Base-by-base conservation (phyloP, 1,284 basidiomycete genomes). In the Boletus semigastroideus region DNA sequence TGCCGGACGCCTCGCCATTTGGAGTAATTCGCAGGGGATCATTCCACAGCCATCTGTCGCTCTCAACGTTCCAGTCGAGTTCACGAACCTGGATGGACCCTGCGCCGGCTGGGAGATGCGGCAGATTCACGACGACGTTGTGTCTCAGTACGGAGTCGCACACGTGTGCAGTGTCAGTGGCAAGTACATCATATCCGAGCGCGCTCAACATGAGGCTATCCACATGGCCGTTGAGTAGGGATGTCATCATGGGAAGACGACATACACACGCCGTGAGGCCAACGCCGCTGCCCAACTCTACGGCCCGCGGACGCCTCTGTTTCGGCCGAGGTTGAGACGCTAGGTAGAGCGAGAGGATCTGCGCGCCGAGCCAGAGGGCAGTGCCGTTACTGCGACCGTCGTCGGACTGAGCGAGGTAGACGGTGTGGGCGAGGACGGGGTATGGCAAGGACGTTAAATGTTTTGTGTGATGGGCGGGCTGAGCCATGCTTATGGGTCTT, bases 361-460 rank as follows among this genome's bases (percentile, higher is more conserved):
- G 92, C 0, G 82, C 87, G 38, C 85, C 84, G 50, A 93, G 83
- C 93, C 93, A 95, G 50, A 95, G 80, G 2, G 90, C 84, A n/a
- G 90, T 92, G 17, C 92, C 93, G 56, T 90, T 93, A 38, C 86
- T 82, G 10, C 68, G 63, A 22, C 83, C 82, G 61, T 86, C 76
- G 68, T 83, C 74, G 52, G 67, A 73, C 70, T 90, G 87, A 2
- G 67, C 34, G 51, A 87, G 75, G 30, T 63, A 56, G 59, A 88
- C 82, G 28, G 60, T 65, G 59, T 33, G 37, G 25, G 62, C 67
- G 57, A 84, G 80, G 20, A 77, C 72, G 61, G 46, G 13, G 17
- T 81, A 79, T 13, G 48, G 42, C 53, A 92, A 79, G 39, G 71
- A 51, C 19, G 73, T 63, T 19, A 85, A 51, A 57, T 91, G 84